These are phyloP conservation scores for Dimargaris verticillata DNA, from an alignment of 192 early-diverging fungal species.

Conservation along the genomic window DNA sequence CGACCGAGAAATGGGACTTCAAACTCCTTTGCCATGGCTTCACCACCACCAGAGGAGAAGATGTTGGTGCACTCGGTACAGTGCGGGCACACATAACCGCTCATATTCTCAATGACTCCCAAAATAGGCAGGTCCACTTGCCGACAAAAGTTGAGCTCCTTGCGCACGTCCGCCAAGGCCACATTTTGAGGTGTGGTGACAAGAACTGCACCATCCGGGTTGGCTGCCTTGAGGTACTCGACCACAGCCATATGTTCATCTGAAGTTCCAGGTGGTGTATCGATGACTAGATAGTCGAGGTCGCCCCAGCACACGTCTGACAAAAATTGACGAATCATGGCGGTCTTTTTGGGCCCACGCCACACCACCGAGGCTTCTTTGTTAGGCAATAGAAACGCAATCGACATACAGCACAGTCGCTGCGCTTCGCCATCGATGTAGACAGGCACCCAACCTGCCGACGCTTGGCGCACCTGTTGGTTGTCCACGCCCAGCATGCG, in stretches of 20 bases:
- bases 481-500: constrained; percentile 87
- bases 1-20: constrained; percentile 74
- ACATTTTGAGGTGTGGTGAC: constrained; percentile 95
- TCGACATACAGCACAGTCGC: constrained; percentile 79
- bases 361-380: constrained; percentile 91
- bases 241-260: constrained; percentile 93
- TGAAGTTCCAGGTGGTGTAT: constrained; percentile 93
- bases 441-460: constrained; percentile 75
- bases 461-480: constrained; percentile 76
- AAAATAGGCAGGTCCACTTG: constrained; percentile 80
- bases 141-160: constrained; percentile 91
- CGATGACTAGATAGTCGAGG: constrained; percentile 85
- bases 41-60: constrained; percentile 88
- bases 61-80: constrained; percentile 68
- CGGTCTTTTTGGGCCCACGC: constrained; percentile 98
- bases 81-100: constrained; percentile 86
- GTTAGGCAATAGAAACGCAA: constrained; percentile 80
- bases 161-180: constrained; percentile 80
- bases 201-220: constrained; percentile 74
- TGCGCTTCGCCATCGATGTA: constrained; percentile 44
- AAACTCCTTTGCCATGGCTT: constrained; percentile 74
- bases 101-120: constrained; percentile 95
- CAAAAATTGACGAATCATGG: constrained; percentile 95
- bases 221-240: constrained; percentile 69
- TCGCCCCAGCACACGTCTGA: constrained; percentile 94